phyloP scores from a whole-genome alignment of 768 basidiomycete species.

The Tylopilus plumbeoviolaceoides region DNA sequence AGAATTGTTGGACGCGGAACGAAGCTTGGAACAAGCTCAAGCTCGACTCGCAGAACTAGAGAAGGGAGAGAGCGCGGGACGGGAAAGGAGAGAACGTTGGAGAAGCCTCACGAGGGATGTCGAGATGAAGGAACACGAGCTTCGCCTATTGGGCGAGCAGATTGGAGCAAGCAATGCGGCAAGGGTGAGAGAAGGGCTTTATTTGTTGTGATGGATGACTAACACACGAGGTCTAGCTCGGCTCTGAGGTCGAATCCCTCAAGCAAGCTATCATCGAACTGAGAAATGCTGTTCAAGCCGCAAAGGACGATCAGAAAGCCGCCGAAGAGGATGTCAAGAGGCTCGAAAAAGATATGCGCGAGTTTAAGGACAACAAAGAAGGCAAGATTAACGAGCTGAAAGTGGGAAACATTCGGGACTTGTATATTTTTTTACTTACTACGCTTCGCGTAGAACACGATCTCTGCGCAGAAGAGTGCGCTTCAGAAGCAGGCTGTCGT shows the following conservation, averaged over 20 bases:
- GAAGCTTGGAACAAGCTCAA: slow-evolving; percentile 48
- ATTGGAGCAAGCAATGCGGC: slow-evolving; percentile 86
- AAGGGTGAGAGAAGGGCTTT: slow-evolving; percentile 50
- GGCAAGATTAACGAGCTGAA: slow-evolving; percentile 94
- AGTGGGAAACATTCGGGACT: slow-evolving; percentile 39
- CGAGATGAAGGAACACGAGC: slow-evolving; percentile 88
- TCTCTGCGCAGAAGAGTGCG: slow-evolving; percentile 74
- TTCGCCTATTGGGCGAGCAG: slow-evolving; percentile 77
- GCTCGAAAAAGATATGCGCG: slow-evolving; percentile 94
- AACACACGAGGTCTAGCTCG: slow-evolving; percentile 49
- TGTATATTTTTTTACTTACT: neutral
- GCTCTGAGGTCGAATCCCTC: slow-evolving; percentile 70
- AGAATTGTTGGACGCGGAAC: slow-evolving; percentile 69
- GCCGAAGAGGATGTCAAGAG: slow-evolving; percentile 78
- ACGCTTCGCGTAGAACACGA: slow-evolving; percentile 46
- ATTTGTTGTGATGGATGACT: neutral
- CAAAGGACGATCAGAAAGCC: slow-evolving; percentile 71
- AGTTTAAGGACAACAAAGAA: slow-evolving; percentile 99
- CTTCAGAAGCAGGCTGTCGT: slow-evolving; percentile 76
- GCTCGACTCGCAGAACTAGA: slow-evolving; percentile 48
- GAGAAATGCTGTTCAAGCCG: slow-evolving; percentile 51
- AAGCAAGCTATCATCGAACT: slow-evolving; percentile 62
- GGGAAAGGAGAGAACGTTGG: slow-evolving; percentile 59
- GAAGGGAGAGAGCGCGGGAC: slow-evolving; percentile 48
- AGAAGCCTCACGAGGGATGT: slow-evolving; percentile 56